phyloP scores from a whole-genome alignment of 2,329 filamentous ascomycete genomes.

The Rhynchosporium graminicola region DNA sequence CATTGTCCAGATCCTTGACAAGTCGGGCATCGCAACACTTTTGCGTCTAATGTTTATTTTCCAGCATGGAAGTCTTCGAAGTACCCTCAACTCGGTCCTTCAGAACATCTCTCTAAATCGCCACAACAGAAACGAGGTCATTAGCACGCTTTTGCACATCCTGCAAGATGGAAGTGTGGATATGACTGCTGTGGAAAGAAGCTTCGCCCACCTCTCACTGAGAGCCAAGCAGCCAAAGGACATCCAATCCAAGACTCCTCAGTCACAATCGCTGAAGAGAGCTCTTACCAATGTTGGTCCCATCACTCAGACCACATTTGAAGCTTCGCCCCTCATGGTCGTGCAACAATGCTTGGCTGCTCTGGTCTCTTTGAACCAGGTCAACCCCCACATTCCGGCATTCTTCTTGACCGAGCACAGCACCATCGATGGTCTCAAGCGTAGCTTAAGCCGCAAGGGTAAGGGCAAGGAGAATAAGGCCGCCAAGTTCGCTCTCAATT shows the following conservation, averaged over 20 bases:
- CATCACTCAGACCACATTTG: slow-evolving; percentile 64
- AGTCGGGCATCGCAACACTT: slow-evolving; percentile 91
- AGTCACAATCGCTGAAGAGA: slow-evolving; percentile 74
- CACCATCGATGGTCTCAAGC: slow-evolving; percentile 73
- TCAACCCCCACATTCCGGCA: slow-evolving; percentile 83
- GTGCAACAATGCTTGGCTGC: slow-evolving; percentile 93
- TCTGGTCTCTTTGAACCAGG: slow-evolving; percentile 78
- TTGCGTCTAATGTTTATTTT: slow-evolving; percentile 98
- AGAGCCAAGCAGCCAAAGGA: slow-evolving; percentile 80
- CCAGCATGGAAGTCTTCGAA: slow-evolving; percentile 82
- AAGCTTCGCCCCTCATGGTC: slow-evolving; percentile 91
- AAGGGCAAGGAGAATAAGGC: slow-evolving; percentile 85
- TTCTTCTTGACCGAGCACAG: slow-evolving; percentile 97
- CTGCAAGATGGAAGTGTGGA: slow-evolving; percentile 94
- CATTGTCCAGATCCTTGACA: slow-evolving; percentile 95
- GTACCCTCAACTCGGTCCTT: slow-evolving; percentile 82
- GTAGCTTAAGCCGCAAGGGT: slow-evolving; percentile 76
- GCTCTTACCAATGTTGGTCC: slow-evolving; percentile 61
- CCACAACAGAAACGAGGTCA: slow-evolving; percentile 91
- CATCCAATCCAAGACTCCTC: slow-evolving; percentile 71
- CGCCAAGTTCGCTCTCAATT: slow-evolving; percentile 88
- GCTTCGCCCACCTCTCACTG: slow-evolving; percentile 89
- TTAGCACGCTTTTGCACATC: slow-evolving; percentile 89
- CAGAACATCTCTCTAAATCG: slow-evolving; percentile 92
- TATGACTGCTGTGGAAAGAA: slow-evolving; percentile 89